A percentile compares a stretch with the other conserved stretches of the same genome.
These are phyloP conservation scores for Cystofilobasidium bisporidii DNA, from an alignment of 768 basidiomycete genomes.

Conservation along the genomic window DNA sequence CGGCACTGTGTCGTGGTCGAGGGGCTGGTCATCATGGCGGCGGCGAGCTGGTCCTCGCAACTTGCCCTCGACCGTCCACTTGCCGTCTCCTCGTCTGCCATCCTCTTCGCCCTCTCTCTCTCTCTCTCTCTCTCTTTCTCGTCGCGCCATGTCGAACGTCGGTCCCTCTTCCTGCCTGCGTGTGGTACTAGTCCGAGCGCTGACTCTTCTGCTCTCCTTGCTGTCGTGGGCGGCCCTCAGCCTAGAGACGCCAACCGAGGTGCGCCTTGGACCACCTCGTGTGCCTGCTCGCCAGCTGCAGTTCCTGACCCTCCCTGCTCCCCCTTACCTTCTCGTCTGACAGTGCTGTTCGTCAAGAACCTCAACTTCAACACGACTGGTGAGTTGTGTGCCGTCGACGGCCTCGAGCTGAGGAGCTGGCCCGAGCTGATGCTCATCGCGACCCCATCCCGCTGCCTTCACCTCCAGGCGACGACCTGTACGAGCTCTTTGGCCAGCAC, in stretches of 20 bases:
- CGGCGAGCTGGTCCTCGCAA: too few relatives aligned
- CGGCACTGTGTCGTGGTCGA: too few relatives aligned
- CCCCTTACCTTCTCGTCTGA: background rate
- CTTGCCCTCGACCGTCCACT: too few relatives aligned
- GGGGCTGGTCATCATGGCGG: too few relatives aligned
- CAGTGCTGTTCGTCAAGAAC: conserved; percentile 29
- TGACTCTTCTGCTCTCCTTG: background rate
- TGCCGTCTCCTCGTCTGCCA: too few relatives aligned
- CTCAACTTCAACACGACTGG: conserved; percentile 29
- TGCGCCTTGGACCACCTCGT: too few relatives aligned
- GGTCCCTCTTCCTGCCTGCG: too few relatives aligned
- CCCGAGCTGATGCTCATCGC: background rate
- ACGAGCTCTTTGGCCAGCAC: conserved; percentile 27
- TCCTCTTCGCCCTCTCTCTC: too few relatives aligned
- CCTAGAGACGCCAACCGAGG: conserved; percentile 18
- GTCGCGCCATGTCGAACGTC: too few relatives aligned
- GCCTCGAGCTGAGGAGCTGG: background rate
- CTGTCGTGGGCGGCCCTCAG: background rate
- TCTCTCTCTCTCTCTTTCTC: too few relatives aligned
- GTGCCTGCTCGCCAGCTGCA: background rate
- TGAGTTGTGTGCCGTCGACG: background rate
- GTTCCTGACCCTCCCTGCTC: background rate
- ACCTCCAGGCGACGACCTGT: conserved; percentile 14
- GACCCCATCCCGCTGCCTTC: background rate
- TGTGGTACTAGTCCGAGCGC: too few relatives aligned